Conservation (phyloP, 805 yeast species). For the Zygoascus biomembranicola region DNA sequence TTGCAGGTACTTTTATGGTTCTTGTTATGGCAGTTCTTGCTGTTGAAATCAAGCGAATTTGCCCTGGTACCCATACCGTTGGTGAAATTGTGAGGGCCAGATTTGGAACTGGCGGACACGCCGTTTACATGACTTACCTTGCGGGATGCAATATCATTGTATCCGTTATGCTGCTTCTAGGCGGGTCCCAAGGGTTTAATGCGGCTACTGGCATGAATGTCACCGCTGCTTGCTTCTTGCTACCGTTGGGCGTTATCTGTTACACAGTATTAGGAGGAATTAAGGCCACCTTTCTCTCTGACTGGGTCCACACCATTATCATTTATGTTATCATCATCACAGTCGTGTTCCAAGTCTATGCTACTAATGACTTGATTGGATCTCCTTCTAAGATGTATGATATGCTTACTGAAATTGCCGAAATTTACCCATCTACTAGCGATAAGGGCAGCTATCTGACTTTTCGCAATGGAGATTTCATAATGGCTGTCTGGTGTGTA, state of each 20-base stretch:
- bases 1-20: conserved; percentile 85
- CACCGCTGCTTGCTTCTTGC: conserved; percentile 70
- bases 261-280: conserved; percentile 76
- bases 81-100: conserved; percentile 74
- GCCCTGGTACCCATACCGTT: conserved; percentile 88
- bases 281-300: conserved; percentile 72
- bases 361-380: conserved; percentile 58
- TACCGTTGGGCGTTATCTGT: conserved; percentile 73
- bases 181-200: conserved; percentile 76
- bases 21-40: conserved; percentile 78
- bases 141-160: conserved; percentile 81
- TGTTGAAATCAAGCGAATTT: conserved; percentile 76
- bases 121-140: conserved; percentile 58
- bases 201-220: conserved; percentile 77
- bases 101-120: conserved; percentile 68
- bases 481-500: conserved; percentile 51
- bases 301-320: conserved; percentile 72
- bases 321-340: conserved; percentile 67
- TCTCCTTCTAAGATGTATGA: conserved; percentile 58
- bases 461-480: neutral
- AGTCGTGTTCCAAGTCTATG: conserved; percentile 73
- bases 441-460: conserved; percentile 78
- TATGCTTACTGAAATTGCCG: neutral
- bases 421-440: conserved; percentile 50
- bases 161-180: conserved; percentile 84